phyloP scores from a whole-genome alignment of 2,329 filamentous ascomycete genomes.

The Teratosphaeria zuluensis region DNA sequence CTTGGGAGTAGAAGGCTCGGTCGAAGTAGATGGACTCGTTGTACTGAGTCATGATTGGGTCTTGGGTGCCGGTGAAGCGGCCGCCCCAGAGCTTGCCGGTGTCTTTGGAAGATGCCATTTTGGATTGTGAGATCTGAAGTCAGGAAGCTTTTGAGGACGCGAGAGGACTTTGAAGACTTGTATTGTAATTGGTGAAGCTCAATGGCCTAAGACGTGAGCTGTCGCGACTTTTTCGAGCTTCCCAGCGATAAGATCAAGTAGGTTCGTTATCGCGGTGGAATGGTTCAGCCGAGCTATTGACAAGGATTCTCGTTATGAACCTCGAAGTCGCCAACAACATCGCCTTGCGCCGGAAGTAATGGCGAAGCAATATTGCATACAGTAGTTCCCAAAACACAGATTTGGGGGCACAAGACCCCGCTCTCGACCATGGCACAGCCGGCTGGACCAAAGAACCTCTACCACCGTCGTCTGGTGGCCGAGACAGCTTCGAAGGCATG shows the following conservation, averaged over 20 bases:
- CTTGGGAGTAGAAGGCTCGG: constrained; percentile 65
- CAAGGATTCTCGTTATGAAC: background rate
- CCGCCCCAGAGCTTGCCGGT: constrained; percentile 49
- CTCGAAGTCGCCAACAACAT: background rate
- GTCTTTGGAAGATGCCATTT: background rate
- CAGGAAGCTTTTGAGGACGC: background rate
- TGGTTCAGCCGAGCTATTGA: background rate
- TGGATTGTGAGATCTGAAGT: background rate
- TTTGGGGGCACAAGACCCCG: background rate
- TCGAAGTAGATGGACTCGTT: constrained; percentile 76
- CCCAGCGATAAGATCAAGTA: background rate
- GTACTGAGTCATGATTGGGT: constrained; percentile 78
- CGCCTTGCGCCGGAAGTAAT: background rate
- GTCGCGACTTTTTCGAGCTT: background rate
- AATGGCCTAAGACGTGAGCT: background rate
- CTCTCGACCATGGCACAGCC: background rate
- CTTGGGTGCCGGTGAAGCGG: constrained; percentile 60
- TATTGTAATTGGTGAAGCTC: background rate
- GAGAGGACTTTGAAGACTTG: background rate
- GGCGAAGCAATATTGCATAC: background rate
- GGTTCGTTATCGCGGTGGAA: background rate
- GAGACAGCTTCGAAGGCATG: constrained; percentile 76
- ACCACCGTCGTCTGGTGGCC: constrained; percentile 77
- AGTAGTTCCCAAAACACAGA: background rate
- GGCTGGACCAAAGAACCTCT: constrained; percentile 51